Base-by-base conservation (phyloP, 768 basidiomycete genomes). In the Coprinellus micaceus region DNA sequence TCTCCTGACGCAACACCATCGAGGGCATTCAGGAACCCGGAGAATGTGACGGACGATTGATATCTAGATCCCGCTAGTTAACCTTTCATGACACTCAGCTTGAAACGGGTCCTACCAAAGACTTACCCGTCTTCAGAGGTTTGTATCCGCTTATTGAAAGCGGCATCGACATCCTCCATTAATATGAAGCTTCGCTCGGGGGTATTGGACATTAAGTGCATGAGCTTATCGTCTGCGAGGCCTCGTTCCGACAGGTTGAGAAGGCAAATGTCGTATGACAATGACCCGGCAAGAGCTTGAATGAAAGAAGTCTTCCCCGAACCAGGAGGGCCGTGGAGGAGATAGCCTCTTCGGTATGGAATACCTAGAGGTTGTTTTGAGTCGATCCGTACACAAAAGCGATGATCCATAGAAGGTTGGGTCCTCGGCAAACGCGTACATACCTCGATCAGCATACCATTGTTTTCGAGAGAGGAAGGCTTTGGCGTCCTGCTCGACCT, bases 241-340 rank as follows among this genome's bases (percentile, higher is more conserved):
- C 97, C 97, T 54, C 97, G 84, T 72, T 98, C 94, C 22, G 95
- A 94, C 39, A 99, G 82, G 69, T 98, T 98, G 33, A 99, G 77
- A 30, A 99, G 74, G 67, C 94, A 98, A 53, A 99, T 97, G 70
- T 98, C 95, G 75, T 98, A 98, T 29, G 86, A 86, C 29, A 98
- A 73, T 11, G 86, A 83, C 6, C 95, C 97, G 10, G 97, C 97
- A 28, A 98, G 79, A 12, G 97, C 94, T 73, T 98, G 96, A 62
- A 98, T 98, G 74, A 92, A 99, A 5, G 97, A 99, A 1, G 96
- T 95, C 68, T 99, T 99, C 48, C 97, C 97, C 0, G 94, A 97
- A 15, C 97, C 97, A 6, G 97, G 97, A 21, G 97, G 97, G 11
- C 97, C 97, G 64, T 98, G 84, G 15, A 99, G 74, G 10, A 99